phyloP scores from a whole-genome alignment of 2,329 filamentous ascomycete genomes.

The Alternaria atra region DNA sequence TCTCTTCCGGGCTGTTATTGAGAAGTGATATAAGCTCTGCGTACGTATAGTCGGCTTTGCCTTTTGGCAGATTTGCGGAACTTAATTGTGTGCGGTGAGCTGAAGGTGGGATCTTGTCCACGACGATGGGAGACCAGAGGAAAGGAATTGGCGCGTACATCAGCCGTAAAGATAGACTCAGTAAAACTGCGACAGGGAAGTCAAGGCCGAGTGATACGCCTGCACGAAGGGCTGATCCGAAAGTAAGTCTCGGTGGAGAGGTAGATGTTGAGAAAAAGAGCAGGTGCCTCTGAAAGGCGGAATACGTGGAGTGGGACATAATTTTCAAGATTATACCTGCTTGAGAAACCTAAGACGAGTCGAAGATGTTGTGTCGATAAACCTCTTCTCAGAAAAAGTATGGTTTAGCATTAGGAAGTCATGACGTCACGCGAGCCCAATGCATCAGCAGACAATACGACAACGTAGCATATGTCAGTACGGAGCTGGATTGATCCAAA shows the following conservation, averaged over 20 bases:
- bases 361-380: background rate
- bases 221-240: conserved; percentile 29
- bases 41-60: conserved; percentile 28
- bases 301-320: conserved; percentile 26
- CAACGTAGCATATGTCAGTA: background rate
- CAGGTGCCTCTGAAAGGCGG: conserved; percentile 33
- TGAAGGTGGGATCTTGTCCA: conserved; percentile 26
- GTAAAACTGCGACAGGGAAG: conserved; percentile 29
- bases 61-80: conserved; percentile 12
- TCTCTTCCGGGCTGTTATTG: background rate
- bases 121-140: conserved; percentile 25
- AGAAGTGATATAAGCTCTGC: conserved; percentile 25
- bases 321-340: background rate
- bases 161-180: conserved; percentile 30
- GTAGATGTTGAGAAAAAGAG: conserved; percentile 36
- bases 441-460: background rate
- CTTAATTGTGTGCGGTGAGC: conserved; percentile 29
- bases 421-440: conserved; percentile 11
- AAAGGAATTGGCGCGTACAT: conserved; percentile 30
- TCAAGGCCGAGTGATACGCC: conserved; percentile 29
- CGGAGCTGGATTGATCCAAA: background rate
- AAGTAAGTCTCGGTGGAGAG: conserved; percentile 28
- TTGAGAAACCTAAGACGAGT: background rate
- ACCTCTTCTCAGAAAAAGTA: background rate
- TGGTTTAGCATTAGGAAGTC: background rate